Base-by-base conservation (phyloP, 1,139 yeast species). In the Magnusiomyces paraingens region DNA sequence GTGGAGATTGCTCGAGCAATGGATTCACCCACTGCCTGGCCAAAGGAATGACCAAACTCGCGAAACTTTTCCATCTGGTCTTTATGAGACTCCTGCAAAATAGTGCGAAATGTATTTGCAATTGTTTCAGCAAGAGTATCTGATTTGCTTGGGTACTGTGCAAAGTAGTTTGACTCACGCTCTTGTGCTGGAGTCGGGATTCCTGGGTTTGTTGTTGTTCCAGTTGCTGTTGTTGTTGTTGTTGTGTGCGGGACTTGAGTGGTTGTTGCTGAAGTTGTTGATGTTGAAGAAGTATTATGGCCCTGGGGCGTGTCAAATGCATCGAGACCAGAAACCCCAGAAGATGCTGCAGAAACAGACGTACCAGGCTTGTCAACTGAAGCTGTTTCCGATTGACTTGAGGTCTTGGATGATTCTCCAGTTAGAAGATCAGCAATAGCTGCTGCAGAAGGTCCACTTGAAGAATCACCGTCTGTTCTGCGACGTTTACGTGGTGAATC, bases 1-100 rank as follows among this genome's bases (percentile, higher is more conserved):
- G 39, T 10, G 15, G 39, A 40, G 35, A 49, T 40, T 12, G 46
- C 17, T 11, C 8, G 20, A 8, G 48, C 51, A 6, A 51, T 17
- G 3, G 54, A 41, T 14, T 29, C 49, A 5, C 52, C 54, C 12
- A 52, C 21, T 11, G 54, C 29, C 6, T 32, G 18, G 21, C 54
- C 54, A 21, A 52, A 45, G 14, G 52, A 29, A 5, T 40, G 5
- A 2, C 54, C 54, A 36, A 52, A 47, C 42, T 45, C 47, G n/a
- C 21, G 36, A 35, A 52, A 36, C 46, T 47, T 38, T 39, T 52
- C 52, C n/a, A 48, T 18, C 10, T 48, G 35, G 1, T 51, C 49
- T 39, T 20, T 15, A 22, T 43, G 38, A 14, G 42, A 14, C n/a
- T 41, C 54, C 3, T 41, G 46, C 17, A 44, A 8, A 2, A 42